Conservation (phyloP, 176 grass and related monocot genomes). For the Miscanthus lutarioriparius region DNA sequence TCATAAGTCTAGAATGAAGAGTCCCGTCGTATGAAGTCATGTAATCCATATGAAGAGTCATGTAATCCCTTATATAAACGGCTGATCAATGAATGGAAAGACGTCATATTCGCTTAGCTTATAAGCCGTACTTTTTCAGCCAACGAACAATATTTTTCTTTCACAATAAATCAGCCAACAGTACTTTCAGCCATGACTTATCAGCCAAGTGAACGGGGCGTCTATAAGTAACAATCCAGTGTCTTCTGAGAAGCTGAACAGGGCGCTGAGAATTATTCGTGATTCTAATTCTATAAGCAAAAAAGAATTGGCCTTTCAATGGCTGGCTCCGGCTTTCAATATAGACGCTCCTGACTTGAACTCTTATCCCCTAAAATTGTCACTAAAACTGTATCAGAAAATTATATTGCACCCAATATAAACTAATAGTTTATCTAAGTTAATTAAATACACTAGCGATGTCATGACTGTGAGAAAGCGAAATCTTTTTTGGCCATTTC, state of each 20-base stretch:
- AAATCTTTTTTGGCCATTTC: not conserved
- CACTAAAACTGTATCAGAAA: slow-evolving; percentile 27
- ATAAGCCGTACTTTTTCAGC: too few relatives aligned
- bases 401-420: not conserved
- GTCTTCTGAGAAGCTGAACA: slow-evolving; percentile 78
- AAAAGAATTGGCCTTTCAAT: slow-evolving; percentile 81
- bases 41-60: too few relatives aligned
- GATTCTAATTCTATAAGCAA: slow-evolving; percentile 84
- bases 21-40: too few relatives aligned
- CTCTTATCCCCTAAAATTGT: slow-evolving; percentile 65
- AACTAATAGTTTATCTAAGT: slow-evolving; percentile 5
- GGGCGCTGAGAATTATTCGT: slow-evolving; percentile 71
- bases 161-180: too few relatives aligned
- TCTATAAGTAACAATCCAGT: slow-evolving; percentile 88
- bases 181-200: too few relatives aligned
- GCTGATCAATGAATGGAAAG: too few relatives aligned
- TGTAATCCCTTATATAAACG: too few relatives aligned
- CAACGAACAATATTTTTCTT: too few relatives aligned
- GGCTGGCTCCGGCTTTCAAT: slow-evolving; percentile 79
- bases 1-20: too few relatives aligned
- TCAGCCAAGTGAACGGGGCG: too few relatives aligned
- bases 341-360: slow-evolving; percentile 92
- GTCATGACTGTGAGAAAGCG: slow-evolving; percentile 8
- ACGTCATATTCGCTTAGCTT: too few relatives aligned
- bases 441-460: not conserved